phyloP scores from a whole-genome alignment of 2,329 filamentous ascomycete species.

The Trichoderma atrobrunneum region DNA sequence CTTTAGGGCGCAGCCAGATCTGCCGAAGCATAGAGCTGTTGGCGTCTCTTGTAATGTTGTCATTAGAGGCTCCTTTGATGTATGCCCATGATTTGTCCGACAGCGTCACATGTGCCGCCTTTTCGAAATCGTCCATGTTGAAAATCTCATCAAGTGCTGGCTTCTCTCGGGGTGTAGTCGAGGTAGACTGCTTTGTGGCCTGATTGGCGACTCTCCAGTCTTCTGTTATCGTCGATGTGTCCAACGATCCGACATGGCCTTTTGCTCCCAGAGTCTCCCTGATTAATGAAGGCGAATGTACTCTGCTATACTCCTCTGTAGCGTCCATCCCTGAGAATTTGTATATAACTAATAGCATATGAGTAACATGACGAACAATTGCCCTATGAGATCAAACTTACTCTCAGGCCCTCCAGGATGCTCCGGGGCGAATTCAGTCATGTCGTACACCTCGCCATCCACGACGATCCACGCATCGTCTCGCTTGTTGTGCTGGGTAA shows the following conservation, averaged over 20 bases:
- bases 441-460: constrained; percentile 10
- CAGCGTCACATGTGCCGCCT: neutral
- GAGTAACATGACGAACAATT: neutral
- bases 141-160: neutral
- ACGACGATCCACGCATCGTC: constrained; percentile 8
- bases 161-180: neutral
- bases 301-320: constrained; percentile 2
- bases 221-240: neutral
- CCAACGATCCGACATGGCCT: neutral
- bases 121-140: constrained; percentile 14
- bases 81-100: constrained; percentile 10
- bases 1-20: constrained; percentile 3
- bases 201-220: neutral
- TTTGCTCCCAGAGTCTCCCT: constrained; percentile 3
- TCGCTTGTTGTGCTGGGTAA: neutral
- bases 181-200: neutral
- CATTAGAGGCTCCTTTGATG: constrained; percentile 3
- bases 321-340: constrained; percentile 8
- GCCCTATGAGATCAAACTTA: neutral
- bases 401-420: constrained; percentile 9
- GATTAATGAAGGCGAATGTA: constrained; percentile 10
- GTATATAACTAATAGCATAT: neutral
- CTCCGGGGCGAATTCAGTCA: constrained; percentile 8
- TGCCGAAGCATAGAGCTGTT: constrained; percentile 10
- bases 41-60: constrained; percentile 11